Percentiles rank a stretch among this genome's conserved stretches.
Evolutionary conservation across 148 eudicot genomes (phyloP).

Genomic region (Arbutus unedo): DNA sequence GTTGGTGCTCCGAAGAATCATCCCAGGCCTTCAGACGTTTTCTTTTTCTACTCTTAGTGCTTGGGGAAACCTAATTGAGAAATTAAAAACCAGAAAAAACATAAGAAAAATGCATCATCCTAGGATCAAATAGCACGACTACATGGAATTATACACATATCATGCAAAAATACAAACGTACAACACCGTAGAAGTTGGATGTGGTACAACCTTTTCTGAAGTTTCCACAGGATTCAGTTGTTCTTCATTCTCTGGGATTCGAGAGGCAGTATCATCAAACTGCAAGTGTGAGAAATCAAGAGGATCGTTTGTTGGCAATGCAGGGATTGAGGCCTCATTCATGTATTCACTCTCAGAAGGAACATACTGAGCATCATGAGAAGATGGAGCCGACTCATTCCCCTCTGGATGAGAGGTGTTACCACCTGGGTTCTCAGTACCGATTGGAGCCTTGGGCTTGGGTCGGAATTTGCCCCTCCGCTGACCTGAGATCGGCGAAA

Average conservation of each 20-base stretch:
- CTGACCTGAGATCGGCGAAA: conserved; percentile 36
- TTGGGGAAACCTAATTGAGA: conserved; percentile 24
- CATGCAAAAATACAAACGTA: neutral
- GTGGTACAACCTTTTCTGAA: conserved; percentile 28
- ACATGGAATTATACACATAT: neutral
- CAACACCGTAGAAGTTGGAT: neutral
- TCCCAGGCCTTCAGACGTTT: conserved; percentile 14
- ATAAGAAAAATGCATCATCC: neutral
- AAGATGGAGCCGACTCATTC: conserved; percentile 25
- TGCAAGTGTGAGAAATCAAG: conserved; percentile 30
- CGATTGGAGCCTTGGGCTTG: conserved; percentile 48
- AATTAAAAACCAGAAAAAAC: neutral
- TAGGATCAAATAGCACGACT: neutral
- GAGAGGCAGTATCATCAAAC: conserved; percentile 30
- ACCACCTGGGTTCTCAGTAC: conserved; percentile 13
- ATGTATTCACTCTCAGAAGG: conserved; percentile 34
- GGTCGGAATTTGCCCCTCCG: conserved; percentile 49
- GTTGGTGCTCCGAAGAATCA: conserved; percentile 26
- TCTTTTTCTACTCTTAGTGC: conserved; percentile 22
- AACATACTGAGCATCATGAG: conserved; percentile 17
- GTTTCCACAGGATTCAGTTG: conserved; percentile 14
- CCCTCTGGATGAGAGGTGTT: conserved; percentile 12
- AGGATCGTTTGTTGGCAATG: conserved; percentile 25
- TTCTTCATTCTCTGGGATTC: conserved; percentile 29
- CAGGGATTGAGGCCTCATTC: conserved; percentile 23